Base-by-base conservation (phyloP, 2,329 filamentous ascomycete genomes). In the Pestalotiopsis fici region DNA sequence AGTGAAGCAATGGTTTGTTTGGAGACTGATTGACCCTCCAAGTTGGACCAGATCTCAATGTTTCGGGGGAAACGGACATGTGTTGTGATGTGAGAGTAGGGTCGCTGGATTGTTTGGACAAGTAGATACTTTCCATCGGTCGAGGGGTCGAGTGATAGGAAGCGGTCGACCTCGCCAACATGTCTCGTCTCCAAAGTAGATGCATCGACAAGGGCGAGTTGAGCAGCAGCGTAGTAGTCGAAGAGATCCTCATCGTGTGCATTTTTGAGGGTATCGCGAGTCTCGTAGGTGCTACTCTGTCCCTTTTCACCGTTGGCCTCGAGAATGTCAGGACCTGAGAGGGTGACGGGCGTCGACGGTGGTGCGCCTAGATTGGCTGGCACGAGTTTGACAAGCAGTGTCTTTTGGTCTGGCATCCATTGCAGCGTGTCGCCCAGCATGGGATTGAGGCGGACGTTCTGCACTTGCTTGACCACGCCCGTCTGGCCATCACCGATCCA, bases 331-430 rank as follows among this genome's bases (percentile, higher is more conserved):
- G 59, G 59, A 2, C 59, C 27, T 6, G 31, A 61, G 28, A 61
- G 59, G n/a, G 27, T 18, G 18, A 31, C 3, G 21, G 59, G 59
- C 59, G 37, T 61, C 13, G 59, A 13, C 3, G 59, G 59, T 2
- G 59, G 59, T 31, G 59, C 27, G 9, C 59, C 21, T 7, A 57
- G 31, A 12, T 61, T 21, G 23, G n/a, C 28, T 5, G 59, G 18
- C 3, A 61, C 31, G 13, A 61, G 28, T 23, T 61, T 61, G 59
- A 35, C 59, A 13, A 61, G 59, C 31, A 61, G 28, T n/a, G 59
- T 61, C 31, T 43, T 35, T 23, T 61, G 59, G 28, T 61, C 59
- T 11, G 59, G 59, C 59, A 61, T 61, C 59, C 59, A 61, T 15
- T 61, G 59, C 31, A 43, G 31, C 3, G 27, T 39, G 59, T 61